Conservation (phyloP, 352 stramenopile species). For the Phytophthora citricola region DNA sequence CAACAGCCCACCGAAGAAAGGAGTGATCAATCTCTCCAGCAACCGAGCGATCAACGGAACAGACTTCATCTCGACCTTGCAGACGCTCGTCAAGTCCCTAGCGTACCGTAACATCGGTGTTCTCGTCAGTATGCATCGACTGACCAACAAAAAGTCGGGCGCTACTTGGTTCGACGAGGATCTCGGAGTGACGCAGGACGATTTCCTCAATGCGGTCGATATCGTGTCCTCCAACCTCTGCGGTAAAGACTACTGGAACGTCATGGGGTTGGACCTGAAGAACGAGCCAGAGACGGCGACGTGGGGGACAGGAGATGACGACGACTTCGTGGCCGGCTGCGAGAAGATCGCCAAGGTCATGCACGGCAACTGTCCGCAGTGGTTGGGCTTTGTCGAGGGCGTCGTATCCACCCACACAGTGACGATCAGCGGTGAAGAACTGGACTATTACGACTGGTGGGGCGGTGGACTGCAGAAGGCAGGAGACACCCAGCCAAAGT, state of each 20-base stretch:
- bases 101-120: constrained; percentile 78
- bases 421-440: constrained; percentile 49
- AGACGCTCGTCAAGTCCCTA: constrained; percentile 75
- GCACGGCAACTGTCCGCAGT: constrained; percentile 74
- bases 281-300: constrained; percentile 75
- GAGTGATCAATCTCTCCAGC: constrained; percentile 69
- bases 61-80: constrained; percentile 72
- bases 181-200: constrained; percentile 54
- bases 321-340: constrained; percentile 70
- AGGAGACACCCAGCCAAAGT: constrained; percentile 45
- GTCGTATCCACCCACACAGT: constrained; percentile 57
- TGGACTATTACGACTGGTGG: constrained; percentile 87
- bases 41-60: constrained; percentile 81
- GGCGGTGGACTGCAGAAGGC: constrained; percentile 76
- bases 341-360: constrained; percentile 84
- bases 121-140: constrained; percentile 76
- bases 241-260: constrained; percentile 75
- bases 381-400: constrained; percentile 84
- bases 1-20: constrained; percentile 64
- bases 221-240: constrained; percentile 71
- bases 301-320: constrained; percentile 70
- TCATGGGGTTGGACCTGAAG: constrained; percentile 84
- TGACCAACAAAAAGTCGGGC: constrained; percentile 64
- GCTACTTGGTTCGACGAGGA: constrained; percentile 70
- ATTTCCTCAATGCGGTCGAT: constrained; percentile 66